Evolutionary conservation across 2,329 filamentous ascomycete species (phyloP), one percentile per base, ranked within the genome.

Genomic region (Dryadomyces quercus-mongolicae): DNA sequence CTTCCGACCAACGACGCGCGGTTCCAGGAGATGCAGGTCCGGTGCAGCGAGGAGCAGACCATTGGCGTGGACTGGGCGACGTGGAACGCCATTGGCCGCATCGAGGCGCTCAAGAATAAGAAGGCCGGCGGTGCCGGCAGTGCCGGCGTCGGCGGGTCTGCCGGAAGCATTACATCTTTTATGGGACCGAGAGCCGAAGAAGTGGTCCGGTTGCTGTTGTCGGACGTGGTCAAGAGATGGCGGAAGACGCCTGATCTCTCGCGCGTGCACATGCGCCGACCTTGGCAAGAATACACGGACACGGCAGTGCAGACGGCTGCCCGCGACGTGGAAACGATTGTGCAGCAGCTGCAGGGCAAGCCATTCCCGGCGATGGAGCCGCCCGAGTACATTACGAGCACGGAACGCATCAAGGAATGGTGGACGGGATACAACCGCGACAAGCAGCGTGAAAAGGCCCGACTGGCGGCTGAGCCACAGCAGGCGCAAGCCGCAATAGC

Each of bases 361-460:
- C 69, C 75, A 7, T 77, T 70, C 56, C 78, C 77, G 15, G 66
- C 77, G 2, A 72, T 62, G 1, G 70, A 75, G 46, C 75, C 79
- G 3, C 77, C 80, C 1, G 70, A 72, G 18, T 79, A 77, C 71
- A 70, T 81, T 58, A 66, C 65, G 21, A 69, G 75, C 36, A 64
- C 71, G 2, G 72, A 73, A 36, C 71, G 71, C 57, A 67, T 74
- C 0, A 71, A 72, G 10, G 72, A 78, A 57, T 82, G 78, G 78
- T 74, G 73, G 67, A 64, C 71, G 12, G 76, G 75, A 0, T 74
- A 72, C 57, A 63, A 66, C 40, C 64, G 63, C 46, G 68, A 71
- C 49, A 64, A 66, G 40, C 59, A 62, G 54, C 59, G 58, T 12
- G 45, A 56, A 43, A 68, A 67, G 48, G 66, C 72, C 49, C 70